These are phyloP conservation scores for Oryza rufipogon DNA, from an alignment of 176 grass and related monocot species.

Conservation along the genomic window DNA sequence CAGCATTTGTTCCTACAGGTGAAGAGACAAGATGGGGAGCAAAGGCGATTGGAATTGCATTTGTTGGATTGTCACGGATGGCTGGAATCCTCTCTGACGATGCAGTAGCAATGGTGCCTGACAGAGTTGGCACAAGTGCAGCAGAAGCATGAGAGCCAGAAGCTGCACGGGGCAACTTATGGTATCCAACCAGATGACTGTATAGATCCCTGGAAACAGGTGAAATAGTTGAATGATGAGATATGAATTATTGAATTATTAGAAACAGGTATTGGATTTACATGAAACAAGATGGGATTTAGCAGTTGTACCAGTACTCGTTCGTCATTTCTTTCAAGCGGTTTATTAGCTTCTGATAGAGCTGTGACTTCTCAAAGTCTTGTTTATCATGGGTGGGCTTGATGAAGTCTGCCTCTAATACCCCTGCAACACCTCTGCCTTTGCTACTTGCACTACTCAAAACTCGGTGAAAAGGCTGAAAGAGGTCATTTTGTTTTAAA, in stretches of 20 bases:
- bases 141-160: neutral
- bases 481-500: neutral
- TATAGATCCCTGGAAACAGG: conserved; percentile 48
- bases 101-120: neutral
- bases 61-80: neutral
- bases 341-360: conserved; percentile 54
- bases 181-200: conserved; percentile 44
- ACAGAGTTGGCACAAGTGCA: conserved; percentile 3
- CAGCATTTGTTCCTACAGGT: neutral
- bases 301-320: conserved; percentile 54
- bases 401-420: conserved; percentile 59
- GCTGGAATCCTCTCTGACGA: neutral
- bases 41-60: conserved; percentile 28
- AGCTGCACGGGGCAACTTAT: neutral
- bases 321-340: conserved; percentile 63
- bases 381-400: conserved; percentile 71
- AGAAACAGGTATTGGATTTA: conserved; percentile 7
- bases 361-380: conserved; percentile 56
- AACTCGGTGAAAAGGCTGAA: conserved; percentile 60
- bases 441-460: conserved; percentile 43
- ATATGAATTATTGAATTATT: neutral
- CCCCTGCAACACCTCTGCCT: conserved; percentile 46
- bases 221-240: neutral
- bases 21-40: neutral
- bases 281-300: neutral